Conservation (phyloP, 139 green algal genomes). For the Coelastrella sp. region DNA sequence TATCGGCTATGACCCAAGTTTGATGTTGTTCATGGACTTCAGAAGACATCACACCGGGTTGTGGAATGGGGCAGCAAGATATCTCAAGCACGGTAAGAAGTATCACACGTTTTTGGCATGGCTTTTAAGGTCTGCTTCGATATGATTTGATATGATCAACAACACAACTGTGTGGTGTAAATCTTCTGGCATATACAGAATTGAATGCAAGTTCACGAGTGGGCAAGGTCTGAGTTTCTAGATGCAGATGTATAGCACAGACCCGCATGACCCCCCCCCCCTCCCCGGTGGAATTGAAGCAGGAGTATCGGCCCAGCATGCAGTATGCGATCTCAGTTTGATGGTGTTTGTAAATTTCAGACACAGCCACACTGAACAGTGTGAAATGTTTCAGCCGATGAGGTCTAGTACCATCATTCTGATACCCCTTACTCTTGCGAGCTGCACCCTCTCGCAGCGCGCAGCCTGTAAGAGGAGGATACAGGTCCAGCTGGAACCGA, state of each 20-base stretch:
- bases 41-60: slow-evolving; percentile 85
- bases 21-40: slow-evolving; percentile 94
- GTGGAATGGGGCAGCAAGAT: slow-evolving; percentile 57
- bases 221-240: no score
- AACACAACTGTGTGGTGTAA: not conserved
- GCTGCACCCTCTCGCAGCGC: no score
- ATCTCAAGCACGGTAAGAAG: no score
- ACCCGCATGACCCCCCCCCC: no score
- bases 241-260: no score
- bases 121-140: no score
- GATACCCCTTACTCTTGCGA: not conserved
- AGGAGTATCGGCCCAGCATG: not conserved
- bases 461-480: no score
- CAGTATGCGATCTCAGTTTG: not conserved
- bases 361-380: not conserved
- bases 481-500: no score
- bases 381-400: not conserved
- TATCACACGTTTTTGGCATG: not conserved
- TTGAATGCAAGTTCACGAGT: no score
- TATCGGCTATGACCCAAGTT: slow-evolving; percentile 71
- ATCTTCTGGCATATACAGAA: not conserved
- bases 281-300: no score
- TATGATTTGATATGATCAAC: not conserved
- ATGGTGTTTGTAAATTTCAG: not conserved
- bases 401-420: not conserved